Evolutionary conservation across 495 filamentous ascomycete species (phyloP).

Genomic region (Penicillium canariense): DNA sequence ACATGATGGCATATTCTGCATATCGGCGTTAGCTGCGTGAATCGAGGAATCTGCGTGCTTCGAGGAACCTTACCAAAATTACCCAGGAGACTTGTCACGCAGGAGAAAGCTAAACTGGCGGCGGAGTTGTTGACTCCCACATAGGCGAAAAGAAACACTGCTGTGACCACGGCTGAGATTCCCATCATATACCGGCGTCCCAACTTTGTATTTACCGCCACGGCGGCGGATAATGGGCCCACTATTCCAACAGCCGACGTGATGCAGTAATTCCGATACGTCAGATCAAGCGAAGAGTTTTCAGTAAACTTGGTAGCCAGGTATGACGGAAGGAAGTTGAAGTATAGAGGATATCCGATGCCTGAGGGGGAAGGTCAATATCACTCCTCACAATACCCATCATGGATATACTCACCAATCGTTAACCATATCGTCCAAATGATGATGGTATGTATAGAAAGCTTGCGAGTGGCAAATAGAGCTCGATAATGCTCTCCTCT

Average conservation of each 20-base stretch:
- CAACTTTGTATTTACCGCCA: conserved; percentile 28
- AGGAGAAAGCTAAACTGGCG: conserved; percentile 29
- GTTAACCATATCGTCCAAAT: conserved; percentile 34
- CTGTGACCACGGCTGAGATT: conserved; percentile 30
- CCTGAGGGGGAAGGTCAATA: conserved; percentile 13
- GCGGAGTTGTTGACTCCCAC: conserved; percentile 25
- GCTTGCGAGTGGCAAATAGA: conserved; percentile 26
- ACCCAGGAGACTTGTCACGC: conserved; percentile 27
- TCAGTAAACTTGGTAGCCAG: conserved; percentile 29
- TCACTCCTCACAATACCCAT: background rate
- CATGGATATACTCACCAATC: conserved; percentile 19
- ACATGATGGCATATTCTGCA: conserved; percentile 50
- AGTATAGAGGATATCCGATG: conserved; percentile 36
- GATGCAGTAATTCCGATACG: conserved; percentile 37
- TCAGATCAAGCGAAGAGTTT: conserved; percentile 25
- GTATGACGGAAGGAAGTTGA: conserved; percentile 36
- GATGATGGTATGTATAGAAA: conserved; percentile 22
- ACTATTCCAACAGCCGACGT: conserved; percentile 30
- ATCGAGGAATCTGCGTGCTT: too few relatives aligned
- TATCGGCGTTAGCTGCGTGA: background rate
- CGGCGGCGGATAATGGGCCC: conserved; percentile 29
- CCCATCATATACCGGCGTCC: conserved; percentile 38
- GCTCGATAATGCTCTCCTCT: conserved; percentile 24
- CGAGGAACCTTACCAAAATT: conserved; percentile 34
- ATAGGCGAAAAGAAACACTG: conserved; percentile 36